phyloP scores from a whole-genome alignment of 202 grass and related monocot species.

The Dendrocalamus latiflorus region DNA sequence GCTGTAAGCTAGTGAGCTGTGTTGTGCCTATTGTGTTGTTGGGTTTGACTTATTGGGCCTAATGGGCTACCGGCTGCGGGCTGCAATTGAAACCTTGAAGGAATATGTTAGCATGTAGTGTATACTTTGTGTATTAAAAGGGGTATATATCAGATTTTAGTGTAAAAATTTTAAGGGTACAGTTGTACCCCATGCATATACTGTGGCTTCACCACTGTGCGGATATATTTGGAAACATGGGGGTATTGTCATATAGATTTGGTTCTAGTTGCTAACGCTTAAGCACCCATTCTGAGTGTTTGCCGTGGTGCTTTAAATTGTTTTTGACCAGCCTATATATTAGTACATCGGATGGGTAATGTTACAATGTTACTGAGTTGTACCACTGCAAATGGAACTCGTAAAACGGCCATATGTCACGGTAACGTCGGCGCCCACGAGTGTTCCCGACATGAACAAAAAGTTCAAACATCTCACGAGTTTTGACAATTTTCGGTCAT shows the following conservation, averaged over 20 bases:
- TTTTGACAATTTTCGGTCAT: neutral
- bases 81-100: no score
- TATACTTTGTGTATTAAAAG: no score
- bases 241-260: neutral
- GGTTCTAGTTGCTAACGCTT: neutral
- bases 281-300: neutral
- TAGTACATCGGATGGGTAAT: neutral
- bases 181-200: no score
- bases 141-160: no score
- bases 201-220: no score
- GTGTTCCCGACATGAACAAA: neutral
- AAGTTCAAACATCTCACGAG: neutral
- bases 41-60: no score
- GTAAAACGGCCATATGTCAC: neutral
- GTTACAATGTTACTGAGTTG: neutral
- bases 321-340: neutral
- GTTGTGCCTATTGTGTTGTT: no score
- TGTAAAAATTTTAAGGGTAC: no score
- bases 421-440: neutral
- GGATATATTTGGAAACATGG: neutral
- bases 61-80: no score
- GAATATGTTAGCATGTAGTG: no score
- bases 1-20: no score
- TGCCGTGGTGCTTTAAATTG: neutral
- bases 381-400: neutral